Base-by-base conservation (phyloP, 768 basidiomycete species). In the Trametes cinnabarina region DNA sequence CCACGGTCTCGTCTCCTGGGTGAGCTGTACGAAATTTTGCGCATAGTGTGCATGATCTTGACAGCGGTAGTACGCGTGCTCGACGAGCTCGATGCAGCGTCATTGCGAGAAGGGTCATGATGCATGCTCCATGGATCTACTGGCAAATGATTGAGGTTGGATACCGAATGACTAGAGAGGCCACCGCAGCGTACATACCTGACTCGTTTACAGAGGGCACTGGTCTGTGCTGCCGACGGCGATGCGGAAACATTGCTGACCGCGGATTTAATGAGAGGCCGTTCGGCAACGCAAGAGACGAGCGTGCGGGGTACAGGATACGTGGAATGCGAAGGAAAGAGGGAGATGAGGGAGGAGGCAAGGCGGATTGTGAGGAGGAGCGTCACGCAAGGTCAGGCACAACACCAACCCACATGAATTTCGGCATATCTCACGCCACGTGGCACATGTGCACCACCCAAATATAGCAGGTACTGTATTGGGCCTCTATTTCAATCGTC, bases 31-130 rank as follows among this genome's bases (percentile, higher is more conserved):
- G 63, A 61, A 30, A 61, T 55, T 22, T 59, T 34, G 6, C 61
- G 42, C 59, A 66, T 54, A 2, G 55, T 49, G 39, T 54, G 60
- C 56, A 66, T 57, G 53, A 66, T 60, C 50, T 55, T 64, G n/a
- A 54, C 48, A 1, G 65, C 61, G 4, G 65, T 47, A 1, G 51
- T 52, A 17, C 61, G 59, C 12, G 61, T 35, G 32, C 19, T 51
- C 6, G 62, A 61, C 19, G 57, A 55, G 47, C 63, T 57, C 34
- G 61, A 42, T 20, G 23, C 52, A 4, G 22, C 47, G 4, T 46
- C 58, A 9, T 54, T 15, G 4, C 20, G 9, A 3, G 48, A 6
- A 0, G 39, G 2, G 19, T 39, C 20, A 12, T 34, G 39, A 9
- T 39, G 23, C 19, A 48, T 10, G 1, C 51, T 47, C 60, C 60